These are phyloP conservation scores for Penicillium simplicissimum DNA, from an alignment of 495 filamentous ascomycete species.

Conservation along the genomic window DNA sequence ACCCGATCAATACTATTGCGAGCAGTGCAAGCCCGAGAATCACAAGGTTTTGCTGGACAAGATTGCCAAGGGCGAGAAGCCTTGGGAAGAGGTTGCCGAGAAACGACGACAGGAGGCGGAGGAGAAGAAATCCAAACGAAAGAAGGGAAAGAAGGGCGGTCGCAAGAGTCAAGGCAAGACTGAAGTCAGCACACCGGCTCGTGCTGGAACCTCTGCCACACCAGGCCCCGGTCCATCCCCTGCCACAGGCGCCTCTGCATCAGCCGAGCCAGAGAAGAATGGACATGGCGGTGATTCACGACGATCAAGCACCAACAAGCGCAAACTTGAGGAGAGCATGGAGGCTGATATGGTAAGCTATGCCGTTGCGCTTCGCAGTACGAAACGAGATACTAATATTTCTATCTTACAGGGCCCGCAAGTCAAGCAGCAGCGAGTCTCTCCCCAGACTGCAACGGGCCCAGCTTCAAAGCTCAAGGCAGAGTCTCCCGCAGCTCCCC, in stretches of 20 bases:
- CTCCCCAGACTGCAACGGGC: constrained; percentile 26
- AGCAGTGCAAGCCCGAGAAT: constrained; percentile 79
- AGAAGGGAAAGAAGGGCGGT: constrained; percentile 50
- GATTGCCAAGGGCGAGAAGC: constrained; percentile 75
- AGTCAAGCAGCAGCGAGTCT: constrained; percentile 42
- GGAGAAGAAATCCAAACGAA: constrained; percentile 50
- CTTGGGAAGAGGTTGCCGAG: constrained; percentile 72
- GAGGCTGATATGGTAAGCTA: constrained; percentile 39
- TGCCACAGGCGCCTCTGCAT: constrained; percentile 21
- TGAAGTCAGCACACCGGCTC: constrained; percentile 37
- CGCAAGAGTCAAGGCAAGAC: constrained; percentile 43
- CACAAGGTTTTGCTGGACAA: constrained; percentile 74
- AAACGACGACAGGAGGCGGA: constrained; percentile 52
- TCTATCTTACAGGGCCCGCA: constrained; percentile 37
- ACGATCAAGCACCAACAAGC: constrained; percentile 42
- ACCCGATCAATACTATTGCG: constrained; percentile 83
- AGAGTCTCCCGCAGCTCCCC: constrained; percentile 28
- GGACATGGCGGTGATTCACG: constrained; percentile 30
- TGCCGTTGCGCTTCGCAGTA: not conserved
- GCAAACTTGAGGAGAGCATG: constrained; percentile 45
- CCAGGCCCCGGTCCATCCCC: constrained; percentile 31
- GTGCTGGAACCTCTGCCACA: constrained; percentile 32
- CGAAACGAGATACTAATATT: constrained; percentile 7
- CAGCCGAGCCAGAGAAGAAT: constrained; percentile 38
- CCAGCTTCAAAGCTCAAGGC: constrained; percentile 34